Conservation (phyloP, 345 rosid species). For the Odontarrhena argentea region DNA sequence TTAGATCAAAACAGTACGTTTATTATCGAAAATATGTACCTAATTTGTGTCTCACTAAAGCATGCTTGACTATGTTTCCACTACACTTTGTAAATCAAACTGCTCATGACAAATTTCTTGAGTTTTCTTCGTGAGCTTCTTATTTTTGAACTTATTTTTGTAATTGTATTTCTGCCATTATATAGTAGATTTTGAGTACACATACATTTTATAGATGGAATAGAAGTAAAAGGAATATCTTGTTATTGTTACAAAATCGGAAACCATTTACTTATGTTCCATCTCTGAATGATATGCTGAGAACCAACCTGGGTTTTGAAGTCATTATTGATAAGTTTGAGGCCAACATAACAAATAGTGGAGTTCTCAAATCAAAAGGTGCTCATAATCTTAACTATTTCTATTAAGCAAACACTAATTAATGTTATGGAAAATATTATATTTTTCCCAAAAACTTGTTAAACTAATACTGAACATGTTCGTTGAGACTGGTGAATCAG, state of each 20-base stretch:
- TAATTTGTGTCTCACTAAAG: neutral
- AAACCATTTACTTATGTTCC: conserved; percentile 47
- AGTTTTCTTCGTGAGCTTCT: too few species aligned
- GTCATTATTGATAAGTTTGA: conserved; percentile 28
- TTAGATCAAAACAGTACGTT: neutral
- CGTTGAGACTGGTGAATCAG: conserved; percentile 45
- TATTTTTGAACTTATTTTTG: too few species aligned
- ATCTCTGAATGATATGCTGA: conserved; percentile 41
- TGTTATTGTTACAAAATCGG: conserved; percentile 38
- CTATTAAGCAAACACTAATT: neutral
- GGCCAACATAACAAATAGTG: conserved; percentile 36
- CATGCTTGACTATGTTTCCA: neutral
- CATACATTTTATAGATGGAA: too few species aligned
- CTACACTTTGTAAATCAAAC: neutral
- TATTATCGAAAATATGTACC: neutral
- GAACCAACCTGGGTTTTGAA: neutral
- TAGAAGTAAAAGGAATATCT: too few species aligned
- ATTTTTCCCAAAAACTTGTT: neutral
- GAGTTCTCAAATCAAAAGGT: conserved; percentile 51
- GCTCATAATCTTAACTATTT: neutral
- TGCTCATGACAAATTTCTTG: neutral
- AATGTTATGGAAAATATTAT: neutral
- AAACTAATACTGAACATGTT: conserved; percentile 43
- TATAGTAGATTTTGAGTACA: too few species aligned
- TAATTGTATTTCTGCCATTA: too few species aligned